Evolutionary conservation across 129 eudicot species (phyloP).

Genomic region (Logfia minima): DNA sequence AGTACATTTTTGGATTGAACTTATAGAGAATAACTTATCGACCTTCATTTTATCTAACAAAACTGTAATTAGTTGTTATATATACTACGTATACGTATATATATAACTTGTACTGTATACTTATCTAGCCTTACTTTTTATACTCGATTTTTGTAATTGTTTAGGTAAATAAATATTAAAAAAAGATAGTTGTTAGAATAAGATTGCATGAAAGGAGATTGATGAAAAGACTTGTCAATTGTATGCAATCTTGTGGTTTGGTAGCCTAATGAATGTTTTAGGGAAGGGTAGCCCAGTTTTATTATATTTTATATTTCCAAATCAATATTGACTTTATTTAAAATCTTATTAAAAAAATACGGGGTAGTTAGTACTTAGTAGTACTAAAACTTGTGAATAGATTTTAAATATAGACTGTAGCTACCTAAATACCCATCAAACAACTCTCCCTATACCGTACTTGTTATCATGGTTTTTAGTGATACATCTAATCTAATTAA

Average conservation of each 20-base stretch:
- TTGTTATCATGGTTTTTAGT: background rate
- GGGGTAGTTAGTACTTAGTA: background rate
- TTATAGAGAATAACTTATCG: too few relatives aligned
- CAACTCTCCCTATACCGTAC: background rate
- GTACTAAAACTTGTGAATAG: background rate
- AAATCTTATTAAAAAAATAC: background rate
- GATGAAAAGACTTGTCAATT: slow-evolving; percentile 37
- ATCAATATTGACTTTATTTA: slow-evolving; percentile 1
- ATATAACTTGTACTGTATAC: background rate
- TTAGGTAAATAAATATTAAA: slow-evolving; percentile 1
- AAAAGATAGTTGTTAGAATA: slow-evolving; percentile 25
- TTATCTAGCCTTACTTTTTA: background rate
- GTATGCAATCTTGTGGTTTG: slow-evolving; percentile 29
- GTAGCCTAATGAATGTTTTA: slow-evolving; percentile 28
- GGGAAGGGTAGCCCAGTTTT: slow-evolving; percentile 11
- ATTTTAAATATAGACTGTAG: background rate
- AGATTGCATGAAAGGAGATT: slow-evolving; percentile 22
- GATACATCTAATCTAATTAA: too few relatives aligned
- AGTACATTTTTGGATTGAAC: too few relatives aligned
- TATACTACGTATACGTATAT: too few relatives aligned
- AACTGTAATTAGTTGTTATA: too few relatives aligned
- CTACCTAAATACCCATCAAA: background rate
- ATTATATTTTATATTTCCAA: background rate
- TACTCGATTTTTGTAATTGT: slow-evolving; percentile 15
- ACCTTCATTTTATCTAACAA: too few relatives aligned